Conservation (phyloP, 345 rosid genomes). For the Melaleuca quinquenervia region DNA sequence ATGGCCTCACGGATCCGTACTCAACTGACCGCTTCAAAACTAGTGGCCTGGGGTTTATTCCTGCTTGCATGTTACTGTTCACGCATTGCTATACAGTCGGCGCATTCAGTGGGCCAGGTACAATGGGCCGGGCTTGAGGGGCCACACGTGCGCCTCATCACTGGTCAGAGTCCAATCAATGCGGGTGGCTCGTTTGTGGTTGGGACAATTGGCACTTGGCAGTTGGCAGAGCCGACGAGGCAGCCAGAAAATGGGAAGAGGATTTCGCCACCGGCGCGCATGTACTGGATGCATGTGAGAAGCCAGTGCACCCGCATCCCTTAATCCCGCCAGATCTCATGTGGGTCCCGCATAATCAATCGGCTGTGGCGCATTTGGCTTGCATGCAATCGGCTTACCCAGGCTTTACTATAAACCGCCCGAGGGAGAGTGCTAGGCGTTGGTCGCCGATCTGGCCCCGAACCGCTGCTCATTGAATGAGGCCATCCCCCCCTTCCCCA, state of each 20-base stretch:
- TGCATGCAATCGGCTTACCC: background rate
- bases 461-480: background rate
- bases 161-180: background rate
- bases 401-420: background rate
- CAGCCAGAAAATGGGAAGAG: background rate
- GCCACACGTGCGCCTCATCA: background rate
- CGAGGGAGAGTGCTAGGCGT: background rate
- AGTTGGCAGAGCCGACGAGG: background rate
- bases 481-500: background rate
- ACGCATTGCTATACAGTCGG: background rate
- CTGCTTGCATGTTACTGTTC: background rate
- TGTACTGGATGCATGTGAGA: background rate
- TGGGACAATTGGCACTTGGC: background rate
- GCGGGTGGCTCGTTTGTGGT: background rate
- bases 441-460: too few relatives aligned
- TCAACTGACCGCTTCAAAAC: background rate
- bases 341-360: background rate
- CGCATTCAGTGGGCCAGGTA: background rate
- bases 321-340: background rate
- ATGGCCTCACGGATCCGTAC: constrained; percentile 1
- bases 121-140: background rate
- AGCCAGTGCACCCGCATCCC: background rate
- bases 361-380: background rate
- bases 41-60: background rate
- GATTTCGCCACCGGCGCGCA: background rate